Evolutionary conservation across 1,139 yeast species (phyloP).

Genomic region (Meyerozyma elateridarum): DNA sequence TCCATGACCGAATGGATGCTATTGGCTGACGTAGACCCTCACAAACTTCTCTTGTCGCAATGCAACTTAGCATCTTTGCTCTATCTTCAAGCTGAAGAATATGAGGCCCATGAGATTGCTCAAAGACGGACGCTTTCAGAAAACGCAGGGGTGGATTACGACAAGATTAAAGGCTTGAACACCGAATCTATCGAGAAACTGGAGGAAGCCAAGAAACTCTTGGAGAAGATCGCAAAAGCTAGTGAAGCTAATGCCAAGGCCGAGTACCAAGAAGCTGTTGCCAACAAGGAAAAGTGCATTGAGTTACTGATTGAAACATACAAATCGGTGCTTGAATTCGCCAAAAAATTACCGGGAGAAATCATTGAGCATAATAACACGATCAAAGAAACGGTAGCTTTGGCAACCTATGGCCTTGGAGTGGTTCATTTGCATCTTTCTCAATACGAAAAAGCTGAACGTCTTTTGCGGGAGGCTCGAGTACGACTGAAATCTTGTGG

Average conservation of each 20-base stretch:
- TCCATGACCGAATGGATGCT: constrained; percentile 73
- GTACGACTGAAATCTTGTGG: constrained; percentile 67
- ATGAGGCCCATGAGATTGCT: constrained; percentile 46
- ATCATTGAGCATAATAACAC: constrained; percentile 16
- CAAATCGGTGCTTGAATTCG: constrained; percentile 51
- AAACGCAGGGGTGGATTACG: constrained; percentile 21
- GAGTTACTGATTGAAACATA: constrained; percentile 43
- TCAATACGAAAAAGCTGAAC: constrained; percentile 53
- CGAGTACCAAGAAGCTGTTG: constrained; percentile 18
- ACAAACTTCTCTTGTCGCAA: constrained; percentile 59
- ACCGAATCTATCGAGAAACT: constrained; percentile 11
- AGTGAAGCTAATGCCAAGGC: constrained; percentile 13
- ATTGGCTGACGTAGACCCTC: constrained; percentile 62
- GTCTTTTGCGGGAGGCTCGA: constrained; percentile 63
- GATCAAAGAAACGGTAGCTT: constrained; percentile 59
- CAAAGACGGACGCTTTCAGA: constrained; percentile 23
- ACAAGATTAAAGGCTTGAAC: constrained; percentile 16
- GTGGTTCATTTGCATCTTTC: constrained; percentile 63
- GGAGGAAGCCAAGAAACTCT: constrained; percentile 13
- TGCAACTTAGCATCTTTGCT: constrained; percentile 70
- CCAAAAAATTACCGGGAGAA: constrained; percentile 44
- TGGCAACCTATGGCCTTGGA: constrained; percentile 83
- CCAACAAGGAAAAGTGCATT: constrained; percentile 37
- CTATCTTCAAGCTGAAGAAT: constrained; percentile 66
- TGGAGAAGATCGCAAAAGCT: constrained; percentile 10